These are phyloP conservation scores for Hypoxylon cercidicola DNA, from an alignment of 495 filamentous ascomycete species.

Conservation along the genomic window DNA sequence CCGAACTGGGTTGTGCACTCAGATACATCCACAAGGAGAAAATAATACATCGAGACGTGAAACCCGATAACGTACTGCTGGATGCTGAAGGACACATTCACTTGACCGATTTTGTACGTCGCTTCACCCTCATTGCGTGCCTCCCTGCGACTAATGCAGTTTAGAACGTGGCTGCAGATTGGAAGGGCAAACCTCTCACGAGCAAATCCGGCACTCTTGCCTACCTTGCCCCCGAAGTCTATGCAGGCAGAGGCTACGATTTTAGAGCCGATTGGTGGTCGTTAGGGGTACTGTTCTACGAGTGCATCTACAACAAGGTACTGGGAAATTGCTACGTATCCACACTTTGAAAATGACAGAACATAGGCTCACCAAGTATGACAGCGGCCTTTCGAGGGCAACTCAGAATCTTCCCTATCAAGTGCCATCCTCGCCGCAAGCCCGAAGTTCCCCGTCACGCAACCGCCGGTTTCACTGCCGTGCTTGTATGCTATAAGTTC, in stretches of 20 bases:
- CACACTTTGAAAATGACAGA: neutral
- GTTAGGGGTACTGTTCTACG: slow-evolving; percentile 94
- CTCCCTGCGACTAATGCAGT: slow-evolving; percentile 16
- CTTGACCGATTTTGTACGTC: slow-evolving; percentile 93
- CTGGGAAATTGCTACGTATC: slow-evolving; percentile 30
- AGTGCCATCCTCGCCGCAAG: slow-evolving; percentile 83
- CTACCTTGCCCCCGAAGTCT: slow-evolving; percentile 96
- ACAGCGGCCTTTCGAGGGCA: slow-evolving; percentile 89
- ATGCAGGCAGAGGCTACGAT: slow-evolving; percentile 85
- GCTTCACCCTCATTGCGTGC: neutral
- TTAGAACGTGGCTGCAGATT: slow-evolving; percentile 96
- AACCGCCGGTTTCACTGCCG: slow-evolving; percentile 83
- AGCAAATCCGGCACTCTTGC: slow-evolving; percentile 97
- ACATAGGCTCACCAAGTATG: slow-evolving; percentile 41
- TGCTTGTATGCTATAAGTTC: slow-evolving; percentile 88
- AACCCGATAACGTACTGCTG: slow-evolving; percentile 95
- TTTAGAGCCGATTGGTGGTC: slow-evolving; percentile 98
- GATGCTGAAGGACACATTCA: slow-evolving; percentile 97
- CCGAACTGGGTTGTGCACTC: slow-evolving; percentile 91
- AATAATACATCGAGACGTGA: slow-evolving; percentile 96
- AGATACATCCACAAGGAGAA: slow-evolving; percentile 90
- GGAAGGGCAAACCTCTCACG: slow-evolving; percentile 81
- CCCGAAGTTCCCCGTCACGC: slow-evolving; percentile 88
- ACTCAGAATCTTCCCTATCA: slow-evolving; percentile 80
- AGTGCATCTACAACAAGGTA: slow-evolving; percentile 99